Percentiles rank a stretch among this genome's conserved stretches.
Evolutionary conservation across 1,284 basidiomycete species (phyloP).

Genomic region (Melampsora occidentalis): DNA sequence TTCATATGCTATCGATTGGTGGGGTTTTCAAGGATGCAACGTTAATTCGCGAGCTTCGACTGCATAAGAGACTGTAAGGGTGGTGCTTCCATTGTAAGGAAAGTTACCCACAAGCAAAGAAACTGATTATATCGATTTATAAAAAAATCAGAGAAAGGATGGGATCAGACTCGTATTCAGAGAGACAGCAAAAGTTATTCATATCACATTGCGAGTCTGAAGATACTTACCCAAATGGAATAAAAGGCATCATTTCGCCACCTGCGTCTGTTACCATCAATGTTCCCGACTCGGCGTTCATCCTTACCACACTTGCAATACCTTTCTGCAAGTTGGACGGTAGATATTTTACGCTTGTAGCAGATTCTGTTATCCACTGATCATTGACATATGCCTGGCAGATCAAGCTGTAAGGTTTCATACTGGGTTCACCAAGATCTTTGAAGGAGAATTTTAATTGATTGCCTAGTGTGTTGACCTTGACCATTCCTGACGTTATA

Average conservation of each 20-base stretch:
- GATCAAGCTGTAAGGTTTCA: slow-evolving; percentile 7
- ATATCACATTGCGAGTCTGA: too few species aligned
- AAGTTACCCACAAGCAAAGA: too few species aligned
- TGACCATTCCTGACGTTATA: slow-evolving; percentile 23
- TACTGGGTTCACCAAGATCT: slow-evolving; percentile 19
- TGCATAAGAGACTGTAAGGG: too few species aligned
- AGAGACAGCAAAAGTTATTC: too few species aligned
- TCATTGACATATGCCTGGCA: slow-evolving; percentile 36
- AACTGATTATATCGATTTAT: too few species aligned
- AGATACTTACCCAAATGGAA: slow-evolving; percentile 35
- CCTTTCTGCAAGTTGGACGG: slow-evolving; percentile 6
- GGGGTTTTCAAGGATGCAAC: too few species aligned
- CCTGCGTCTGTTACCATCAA: slow-evolving; percentile 17
- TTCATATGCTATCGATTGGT: too few species aligned
- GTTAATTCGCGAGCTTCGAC: too few species aligned
- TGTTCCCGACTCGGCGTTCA: slow-evolving; percentile 28
- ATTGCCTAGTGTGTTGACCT: slow-evolving; percentile 28
- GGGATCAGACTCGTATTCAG: too few species aligned
- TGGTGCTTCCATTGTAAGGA: too few species aligned
- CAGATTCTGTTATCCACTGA: slow-evolving; percentile 15
- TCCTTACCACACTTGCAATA: neutral
- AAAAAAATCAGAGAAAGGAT: too few species aligned
- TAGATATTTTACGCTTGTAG: slow-evolving; percentile 13
- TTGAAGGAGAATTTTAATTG: slow-evolving; percentile 18
- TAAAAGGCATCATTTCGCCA: slow-evolving; percentile 14